Percentiles rank a stretch among this genome's conserved stretches.
phyloP scores from a whole-genome alignment of 441 rosid genomes.

The Adansonia gregorii region DNA sequence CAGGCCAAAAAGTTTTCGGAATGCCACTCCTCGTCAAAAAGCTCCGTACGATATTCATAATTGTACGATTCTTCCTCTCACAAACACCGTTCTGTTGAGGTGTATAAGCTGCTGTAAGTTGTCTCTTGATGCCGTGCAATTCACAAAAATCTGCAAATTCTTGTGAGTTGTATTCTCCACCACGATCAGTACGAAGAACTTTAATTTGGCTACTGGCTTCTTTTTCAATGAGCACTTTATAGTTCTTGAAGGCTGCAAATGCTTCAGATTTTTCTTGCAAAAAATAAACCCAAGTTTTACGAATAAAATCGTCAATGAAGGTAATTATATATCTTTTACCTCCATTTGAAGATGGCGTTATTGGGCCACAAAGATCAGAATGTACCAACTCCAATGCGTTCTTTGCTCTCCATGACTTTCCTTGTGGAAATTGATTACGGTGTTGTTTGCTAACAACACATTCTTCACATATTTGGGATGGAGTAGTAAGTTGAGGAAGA shows the following conservation, averaged over 20 bases:
- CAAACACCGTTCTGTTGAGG: not conserved
- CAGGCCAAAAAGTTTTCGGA: not conserved
- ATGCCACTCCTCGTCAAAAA: too few relatives aligned
- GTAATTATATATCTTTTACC: not conserved
- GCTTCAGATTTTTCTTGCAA: not conserved
- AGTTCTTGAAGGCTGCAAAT: not conserved
- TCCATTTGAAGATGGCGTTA: not conserved
- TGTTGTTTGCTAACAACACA: not conserved
- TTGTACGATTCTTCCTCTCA: not conserved
- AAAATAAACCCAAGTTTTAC: not conserved
- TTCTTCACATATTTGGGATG: not conserved
- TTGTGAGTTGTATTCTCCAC: constrained; percentile 46
- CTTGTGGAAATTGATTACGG: not conserved
- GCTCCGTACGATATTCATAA: not conserved
- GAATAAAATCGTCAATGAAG: not conserved
- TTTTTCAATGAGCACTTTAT: not conserved
- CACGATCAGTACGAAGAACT: constrained; percentile 63
- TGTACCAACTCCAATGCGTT: not conserved
- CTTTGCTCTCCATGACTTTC: not conserved
- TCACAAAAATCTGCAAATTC: constrained; percentile 41
- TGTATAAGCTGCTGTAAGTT: not conserved
- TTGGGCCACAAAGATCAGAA: not conserved
- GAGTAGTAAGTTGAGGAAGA: not conserved
- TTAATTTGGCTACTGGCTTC: too few relatives aligned
- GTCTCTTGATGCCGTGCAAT: not conserved